These are phyloP conservation scores for Eucalyptus shirleyi DNA, from an alignment of 345 rosid genomes.

Conservation along the genomic window DNA sequence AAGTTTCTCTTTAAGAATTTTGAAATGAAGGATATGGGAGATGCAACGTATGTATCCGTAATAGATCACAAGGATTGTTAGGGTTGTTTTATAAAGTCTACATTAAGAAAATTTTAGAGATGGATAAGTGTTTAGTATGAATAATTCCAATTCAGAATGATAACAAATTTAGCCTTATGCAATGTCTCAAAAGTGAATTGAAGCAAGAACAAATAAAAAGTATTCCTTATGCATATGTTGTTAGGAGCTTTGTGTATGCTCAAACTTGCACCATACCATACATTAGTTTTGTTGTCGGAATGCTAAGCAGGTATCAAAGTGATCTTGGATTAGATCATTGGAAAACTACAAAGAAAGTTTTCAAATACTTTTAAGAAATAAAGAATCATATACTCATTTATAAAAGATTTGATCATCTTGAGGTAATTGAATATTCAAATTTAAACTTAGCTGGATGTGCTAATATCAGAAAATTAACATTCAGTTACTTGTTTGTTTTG, in stretches of 20 bases:
- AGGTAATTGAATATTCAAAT: not conserved
- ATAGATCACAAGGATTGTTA: too few relatives aligned
- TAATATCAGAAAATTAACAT: too few relatives aligned
- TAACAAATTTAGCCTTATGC: not conserved
- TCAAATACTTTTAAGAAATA: too few relatives aligned
- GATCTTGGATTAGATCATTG: too few relatives aligned
- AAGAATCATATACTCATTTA: not conserved
- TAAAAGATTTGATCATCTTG: not conserved
- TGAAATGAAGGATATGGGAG: too few relatives aligned
- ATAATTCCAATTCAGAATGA: not conserved
- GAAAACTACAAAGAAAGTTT: not conserved
- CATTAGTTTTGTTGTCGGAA: too few relatives aligned
- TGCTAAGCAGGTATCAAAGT: not conserved
- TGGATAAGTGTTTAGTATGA: not conserved
- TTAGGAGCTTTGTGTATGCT: not conserved
- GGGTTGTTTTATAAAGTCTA: not conserved
- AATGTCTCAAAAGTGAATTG: not conserved
- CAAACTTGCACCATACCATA: not conserved
- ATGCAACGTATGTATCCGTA: too few relatives aligned
- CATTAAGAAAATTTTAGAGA: not conserved
- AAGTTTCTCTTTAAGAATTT: too few relatives aligned
- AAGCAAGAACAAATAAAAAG: not conserved
- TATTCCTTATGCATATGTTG: not conserved
- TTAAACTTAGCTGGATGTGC: fast-evolving
- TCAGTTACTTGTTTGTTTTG: too few relatives aligned